Evolutionary conservation across 1,284 basidiomycete genomes (phyloP), one percentile per base, ranked within the genome.

Genomic region (Melampsora americana): DNA sequence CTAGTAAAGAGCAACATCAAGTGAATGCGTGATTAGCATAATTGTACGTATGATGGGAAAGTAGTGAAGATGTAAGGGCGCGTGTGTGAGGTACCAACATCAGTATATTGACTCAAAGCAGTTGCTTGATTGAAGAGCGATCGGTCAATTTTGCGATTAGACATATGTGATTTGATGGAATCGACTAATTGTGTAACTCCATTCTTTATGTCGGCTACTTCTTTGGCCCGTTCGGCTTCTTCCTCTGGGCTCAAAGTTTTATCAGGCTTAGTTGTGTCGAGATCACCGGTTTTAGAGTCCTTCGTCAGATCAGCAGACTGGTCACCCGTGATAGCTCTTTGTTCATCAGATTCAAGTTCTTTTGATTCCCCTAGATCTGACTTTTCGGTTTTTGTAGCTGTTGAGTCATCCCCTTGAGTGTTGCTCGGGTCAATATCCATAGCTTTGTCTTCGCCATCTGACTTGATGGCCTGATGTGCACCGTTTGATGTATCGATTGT

Each of bases 91-190:
- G n/a, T 35, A n/a, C 71, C 53, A 35, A 74, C 71, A 66, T 74
- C 71, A 66, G 66, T 60, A 32, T 75, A 75, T 66, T 75, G 72
- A 46, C 50, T 59, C 28, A 67, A 64, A 16, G 65, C 66, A 42
- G 66, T 50, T 32, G 72, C 28, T 28, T 66, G 64, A 61, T 75
- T 68, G 46, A 75, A 75, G 28, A 75, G 28, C 9, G 65, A 67
- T n/a, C 65, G 72, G 66, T 75, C 72, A 59, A 75, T 32, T 61
- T 42, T 56, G 14, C 72, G 65, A 62, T 67, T 75, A 35, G 66
- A 62, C 53, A 67, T 60, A 60, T 75, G 72, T 28, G 66, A 53
- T 32, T 65, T 30, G 46, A 75, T 75, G 26, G 72, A 59, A 44
- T 66, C 50, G 18, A 75, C 65, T 7, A 75, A 65, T 59, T 75